Evolutionary conservation across 2,329 filamentous ascomycete species (phyloP), one percentile per base, ranked within the genome.

Genomic region (Claviceps capensis): DNA sequence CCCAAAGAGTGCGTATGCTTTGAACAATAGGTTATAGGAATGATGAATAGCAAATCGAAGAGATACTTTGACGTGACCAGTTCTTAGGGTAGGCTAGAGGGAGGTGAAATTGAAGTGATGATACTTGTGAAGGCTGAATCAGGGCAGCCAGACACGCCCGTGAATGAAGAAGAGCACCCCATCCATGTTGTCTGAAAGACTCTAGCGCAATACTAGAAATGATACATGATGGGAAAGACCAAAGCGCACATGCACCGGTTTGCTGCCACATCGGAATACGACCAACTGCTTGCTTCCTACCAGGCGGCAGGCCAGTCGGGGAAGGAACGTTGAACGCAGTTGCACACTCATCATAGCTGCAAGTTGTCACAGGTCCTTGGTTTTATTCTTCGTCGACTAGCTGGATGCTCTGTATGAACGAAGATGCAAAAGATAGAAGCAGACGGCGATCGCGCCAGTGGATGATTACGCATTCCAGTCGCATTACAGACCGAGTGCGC

Each of bases 401-500:
- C 23, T n/a, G 30, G 9, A 37, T n/a, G 4, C 3, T 38, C 3
- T 37, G 30, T 34, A 13, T 38, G 7, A 47, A n/a, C 11, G 34
- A 1, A 47, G 16, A 23, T 8, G 40, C 8, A 26, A 5, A 40
- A 26, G 47, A 9, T 13, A 9, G 37, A 45, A 23, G 9, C 7
- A 22, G 9, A 34, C 14, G 14, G 23, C 34, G 19, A 44, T 17
- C 22, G 26, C 26, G 34, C 26, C 43, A 40, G 43, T 8, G n/a
- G 7, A 48, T 19, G 4, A 44, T 4, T 17, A 16, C 42, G 30
- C 22, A 44, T 44, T 44, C 43, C 8, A 17, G 34, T 22, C 36
- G 17, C 30, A 36, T 65, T 58, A 69, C 44, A 69, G 52, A 3
- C 67, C 67, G 51, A 68, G 53, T 30, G 67, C 65, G 55, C 60